Conservation (phyloP, 2,329 filamentous ascomycete genomes). For the Lachnellula hyalina region DNA sequence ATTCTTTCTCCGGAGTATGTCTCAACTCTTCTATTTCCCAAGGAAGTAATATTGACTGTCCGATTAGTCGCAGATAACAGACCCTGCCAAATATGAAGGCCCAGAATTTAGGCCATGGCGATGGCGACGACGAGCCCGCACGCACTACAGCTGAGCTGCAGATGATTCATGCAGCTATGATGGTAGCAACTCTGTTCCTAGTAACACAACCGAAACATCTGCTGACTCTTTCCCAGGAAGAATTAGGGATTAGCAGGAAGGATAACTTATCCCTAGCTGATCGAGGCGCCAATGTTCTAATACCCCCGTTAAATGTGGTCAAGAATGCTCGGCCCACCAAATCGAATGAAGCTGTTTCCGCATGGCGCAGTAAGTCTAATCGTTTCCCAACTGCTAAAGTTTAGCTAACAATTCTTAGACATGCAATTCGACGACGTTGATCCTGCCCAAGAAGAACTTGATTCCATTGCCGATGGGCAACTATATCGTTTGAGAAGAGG, state of each 20-base stretch:
- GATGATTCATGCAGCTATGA: slow-evolving; percentile 23
- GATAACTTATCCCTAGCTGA: slow-evolving; percentile 17
- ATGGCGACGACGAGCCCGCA: neutral
- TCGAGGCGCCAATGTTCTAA: neutral
- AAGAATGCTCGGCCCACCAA: neutral
- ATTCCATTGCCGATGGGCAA: slow-evolving; percentile 27
- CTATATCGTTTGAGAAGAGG: slow-evolving; percentile 23
- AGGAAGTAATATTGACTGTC: too few relatives aligned
- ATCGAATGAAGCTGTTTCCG: neutral
- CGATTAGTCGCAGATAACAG: too few relatives aligned
- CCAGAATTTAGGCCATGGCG: neutral
- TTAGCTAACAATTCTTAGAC: slow-evolving; percentile 13
- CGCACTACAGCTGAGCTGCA: neutral
- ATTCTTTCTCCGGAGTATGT: too few relatives aligned
- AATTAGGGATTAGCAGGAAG: slow-evolving; percentile 25
- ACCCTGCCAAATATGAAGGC: neutral
- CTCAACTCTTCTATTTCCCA: too few relatives aligned
- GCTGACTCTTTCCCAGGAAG: slow-evolving; percentile 18
- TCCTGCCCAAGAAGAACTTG: slow-evolving; percentile 15
- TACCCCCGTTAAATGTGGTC: neutral
- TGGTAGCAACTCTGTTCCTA: slow-evolving; percentile 12
- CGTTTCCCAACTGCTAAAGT: neutral
- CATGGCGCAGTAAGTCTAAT: slow-evolving; percentile 21
- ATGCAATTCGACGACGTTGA: slow-evolving; percentile 21
- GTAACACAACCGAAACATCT: neutral